Percentiles rank a stretch among this genome's conserved stretches.
Evolutionary conservation across 352 stramenopile genomes (phyloP).

Genomic region (Aphanomyces astaci): DNA sequence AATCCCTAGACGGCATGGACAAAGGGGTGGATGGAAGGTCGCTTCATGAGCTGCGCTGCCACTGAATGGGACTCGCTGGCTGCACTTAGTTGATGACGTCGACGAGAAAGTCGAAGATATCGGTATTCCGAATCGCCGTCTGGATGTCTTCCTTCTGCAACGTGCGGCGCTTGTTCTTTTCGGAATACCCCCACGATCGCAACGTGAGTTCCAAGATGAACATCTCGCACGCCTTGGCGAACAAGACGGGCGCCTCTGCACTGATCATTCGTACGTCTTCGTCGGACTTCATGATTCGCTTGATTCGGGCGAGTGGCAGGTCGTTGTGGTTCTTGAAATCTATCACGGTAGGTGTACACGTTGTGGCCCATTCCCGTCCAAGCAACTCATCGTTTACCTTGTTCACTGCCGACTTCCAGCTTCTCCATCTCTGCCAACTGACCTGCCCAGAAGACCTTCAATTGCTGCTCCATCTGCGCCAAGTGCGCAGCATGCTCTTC

Average conservation of each 20-base stretch:
- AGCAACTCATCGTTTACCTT: too few species aligned
- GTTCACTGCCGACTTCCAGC: slow-evolving; percentile 88
- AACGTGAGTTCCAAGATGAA: slow-evolving; percentile 99
- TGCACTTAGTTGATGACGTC: slow-evolving; percentile 87
- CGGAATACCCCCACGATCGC: slow-evolving; percentile 83
- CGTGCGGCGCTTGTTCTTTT: slow-evolving; percentile 87
- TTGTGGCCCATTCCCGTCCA: neutral
- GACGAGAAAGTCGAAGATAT: slow-evolving; percentile 99
- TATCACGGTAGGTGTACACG: slow-evolving; percentile 20
- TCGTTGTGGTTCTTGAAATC: slow-evolving; percentile 99
- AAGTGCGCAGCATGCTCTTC: slow-evolving; percentile 79
- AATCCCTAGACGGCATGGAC: too few species aligned
- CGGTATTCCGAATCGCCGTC: slow-evolving; percentile 96
- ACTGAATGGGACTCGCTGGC: too few species aligned
- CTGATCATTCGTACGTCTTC: slow-evolving; percentile 98
- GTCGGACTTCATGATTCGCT: slow-evolving; percentile 99
- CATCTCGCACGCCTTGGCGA: slow-evolving; percentile 99
- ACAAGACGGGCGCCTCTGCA: slow-evolving; percentile 96
- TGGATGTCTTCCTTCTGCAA: slow-evolving; percentile 98
- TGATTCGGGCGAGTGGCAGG: slow-evolving; percentile 96
- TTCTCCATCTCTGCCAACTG: slow-evolving; percentile 88
- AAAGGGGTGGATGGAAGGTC: too few species aligned
- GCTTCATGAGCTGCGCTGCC: too few species aligned
- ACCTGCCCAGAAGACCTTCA: slow-evolving; percentile 90
- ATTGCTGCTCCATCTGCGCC: slow-evolving; percentile 81